A percentile compares a stretch with the other conserved stretches of the same genome.
Evolutionary conservation across 371 early-diverging fungal genomes (phyloP).

Genomic region (Zopfochytrium polystomum): DNA sequence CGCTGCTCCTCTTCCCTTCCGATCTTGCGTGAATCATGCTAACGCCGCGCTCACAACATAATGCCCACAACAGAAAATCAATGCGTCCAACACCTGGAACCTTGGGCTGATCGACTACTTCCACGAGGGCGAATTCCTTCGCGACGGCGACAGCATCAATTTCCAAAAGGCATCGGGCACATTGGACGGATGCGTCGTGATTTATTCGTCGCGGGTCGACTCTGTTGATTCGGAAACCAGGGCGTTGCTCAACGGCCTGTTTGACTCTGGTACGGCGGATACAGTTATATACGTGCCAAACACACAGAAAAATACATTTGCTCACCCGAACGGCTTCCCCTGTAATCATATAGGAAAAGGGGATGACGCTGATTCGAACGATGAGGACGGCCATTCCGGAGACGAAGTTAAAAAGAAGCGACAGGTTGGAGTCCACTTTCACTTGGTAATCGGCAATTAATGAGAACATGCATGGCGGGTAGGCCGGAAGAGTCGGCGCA

Average conservation of each 20-base stretch:
- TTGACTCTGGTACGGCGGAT: constrained; percentile 19
- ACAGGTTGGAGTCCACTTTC: constrained; percentile 3
- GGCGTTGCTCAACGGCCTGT: constrained; percentile 84
- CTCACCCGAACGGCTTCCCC: neutral
- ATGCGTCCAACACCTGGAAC: constrained; percentile 95
- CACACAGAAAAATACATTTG: neutral
- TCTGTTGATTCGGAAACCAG: constrained; percentile 95
- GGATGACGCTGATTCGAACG: too few species aligned
- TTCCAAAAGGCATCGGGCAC: constrained; percentile 99
- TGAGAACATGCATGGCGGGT: too few species aligned
- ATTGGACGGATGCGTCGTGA: constrained; percentile 98
- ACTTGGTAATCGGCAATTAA: neutral
- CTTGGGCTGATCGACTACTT: constrained; percentile 98
- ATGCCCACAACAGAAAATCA: constrained; percentile 92
- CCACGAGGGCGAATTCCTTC: constrained; percentile 88
- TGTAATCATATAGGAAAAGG: neutral
- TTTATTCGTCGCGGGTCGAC: constrained; percentile 98
- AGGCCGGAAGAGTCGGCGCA: too few species aligned
- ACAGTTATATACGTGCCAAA: neutral
- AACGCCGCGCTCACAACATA: too few species aligned
- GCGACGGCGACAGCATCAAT: constrained; percentile 95
- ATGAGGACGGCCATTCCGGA: constrained; percentile 18
- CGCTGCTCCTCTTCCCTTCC: too few species aligned
- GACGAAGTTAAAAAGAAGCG: constrained; percentile 21
- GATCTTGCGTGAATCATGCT: too few species aligned